A percentile compares a stretch with the other conserved stretches of the same genome.
phyloP scores from a whole-genome alignment of 306 rosid genomes.

The Crotalaria pallida region DNA sequence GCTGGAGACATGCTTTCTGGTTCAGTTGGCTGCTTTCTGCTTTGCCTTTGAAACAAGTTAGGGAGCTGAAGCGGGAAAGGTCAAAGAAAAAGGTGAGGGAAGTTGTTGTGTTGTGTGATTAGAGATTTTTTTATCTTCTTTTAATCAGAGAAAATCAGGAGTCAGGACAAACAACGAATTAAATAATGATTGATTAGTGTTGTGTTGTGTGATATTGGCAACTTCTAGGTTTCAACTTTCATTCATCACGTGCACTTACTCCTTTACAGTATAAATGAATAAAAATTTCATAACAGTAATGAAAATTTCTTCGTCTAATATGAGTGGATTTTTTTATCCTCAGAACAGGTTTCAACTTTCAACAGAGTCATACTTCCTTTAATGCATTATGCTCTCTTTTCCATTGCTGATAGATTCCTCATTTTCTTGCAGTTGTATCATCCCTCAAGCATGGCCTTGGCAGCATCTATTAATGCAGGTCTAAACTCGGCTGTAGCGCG shows the following conservation, averaged over 20 bases:
- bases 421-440: slow-evolving; percentile 24
- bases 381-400: neutral
- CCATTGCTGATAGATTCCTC: neutral
- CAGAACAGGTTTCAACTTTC: neutral
- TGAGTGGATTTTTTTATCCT: neutral
- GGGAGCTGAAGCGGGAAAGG: too few species aligned
- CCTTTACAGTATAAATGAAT: too few species aligned
- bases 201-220: too few species aligned
- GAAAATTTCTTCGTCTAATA: neutral
- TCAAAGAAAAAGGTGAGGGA: too few species aligned
- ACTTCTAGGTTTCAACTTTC: neutral
- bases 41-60: too few species aligned
- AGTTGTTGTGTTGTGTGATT: too few species aligned
- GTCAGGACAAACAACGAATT: neutral
- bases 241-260: too few species aligned
- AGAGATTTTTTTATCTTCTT: neutral
- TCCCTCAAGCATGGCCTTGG: slow-evolving; percentile 85
- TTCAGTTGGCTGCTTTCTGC: neutral
- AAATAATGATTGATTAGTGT: neutral
- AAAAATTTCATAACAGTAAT: too few species aligned
- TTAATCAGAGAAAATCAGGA: too few species aligned
- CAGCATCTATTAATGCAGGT: slow-evolving; percentile 65
- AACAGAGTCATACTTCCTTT: neutral
- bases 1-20: neutral
- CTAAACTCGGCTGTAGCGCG: slow-evolving; percentile 65